Percentiles rank a stretch among this genome's conserved stretches.
phyloP scores from a whole-genome alignment of 805 yeast genomes.

The Candida verbasci region DNA sequence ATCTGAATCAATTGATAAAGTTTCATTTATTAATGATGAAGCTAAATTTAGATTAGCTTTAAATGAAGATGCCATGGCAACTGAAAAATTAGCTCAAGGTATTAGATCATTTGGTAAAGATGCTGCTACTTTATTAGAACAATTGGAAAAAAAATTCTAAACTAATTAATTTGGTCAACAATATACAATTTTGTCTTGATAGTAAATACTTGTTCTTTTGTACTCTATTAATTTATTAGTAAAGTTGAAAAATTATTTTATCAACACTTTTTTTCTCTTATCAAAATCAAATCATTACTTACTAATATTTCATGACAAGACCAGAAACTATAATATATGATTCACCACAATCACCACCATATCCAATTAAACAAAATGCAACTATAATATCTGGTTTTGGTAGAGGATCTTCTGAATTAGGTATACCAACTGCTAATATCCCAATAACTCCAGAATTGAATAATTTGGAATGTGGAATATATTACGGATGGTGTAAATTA shows the following conservation, averaged over 20 bases:
- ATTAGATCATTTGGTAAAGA: conserved; percentile 96
- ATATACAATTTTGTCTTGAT: too few relatives aligned
- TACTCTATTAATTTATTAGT: not conserved
- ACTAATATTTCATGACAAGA: conserved; percentile 24
- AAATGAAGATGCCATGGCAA: conserved; percentile 97
- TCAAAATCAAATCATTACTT: too few relatives aligned
- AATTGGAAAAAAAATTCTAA: conserved; percentile 57
- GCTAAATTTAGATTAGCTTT: conserved; percentile 82
- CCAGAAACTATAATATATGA: conserved; percentile 45
- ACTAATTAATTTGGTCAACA: not conserved
- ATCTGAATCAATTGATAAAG: conserved; percentile 56
- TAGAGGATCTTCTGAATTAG: conserved; percentile 88
- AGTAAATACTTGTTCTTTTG: too few relatives aligned
- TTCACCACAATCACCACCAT: conserved; percentile 27
- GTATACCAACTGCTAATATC: conserved; percentile 93
- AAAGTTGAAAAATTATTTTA: too few relatives aligned
- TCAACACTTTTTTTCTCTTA: not conserved
- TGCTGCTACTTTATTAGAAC: conserved; percentile 68
- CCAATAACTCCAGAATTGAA: conserved; percentile 49
- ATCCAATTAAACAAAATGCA: conserved; percentile 40
- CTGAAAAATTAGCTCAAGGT: conserved; percentile 97
- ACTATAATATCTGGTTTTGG: conserved; percentile 82
- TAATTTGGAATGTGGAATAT: conserved; percentile 69
- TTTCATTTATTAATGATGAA: conserved; percentile 79
- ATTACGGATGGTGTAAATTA: conserved; percentile 70